Conservation (phyloP, 2,329 filamentous ascomycete genomes). For the Neonectria hederae region DNA sequence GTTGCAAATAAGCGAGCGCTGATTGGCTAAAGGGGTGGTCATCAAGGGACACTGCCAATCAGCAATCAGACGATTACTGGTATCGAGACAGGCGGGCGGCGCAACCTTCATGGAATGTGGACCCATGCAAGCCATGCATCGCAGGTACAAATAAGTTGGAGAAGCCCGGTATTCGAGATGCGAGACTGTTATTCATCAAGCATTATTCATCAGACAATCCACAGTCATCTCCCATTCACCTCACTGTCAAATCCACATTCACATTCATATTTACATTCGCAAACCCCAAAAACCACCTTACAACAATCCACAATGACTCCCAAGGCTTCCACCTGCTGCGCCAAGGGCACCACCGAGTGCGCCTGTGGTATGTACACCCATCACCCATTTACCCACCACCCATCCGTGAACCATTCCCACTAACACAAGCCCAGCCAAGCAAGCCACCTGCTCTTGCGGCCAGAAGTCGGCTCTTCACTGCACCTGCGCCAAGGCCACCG, state of each 20-base stretch:
- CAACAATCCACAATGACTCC: conserved; percentile 46
- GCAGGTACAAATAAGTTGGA: conserved; percentile 40
- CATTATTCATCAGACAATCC: conserved; percentile 1
- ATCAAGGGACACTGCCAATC: background rate
- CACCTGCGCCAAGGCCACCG: conserved; percentile 78
- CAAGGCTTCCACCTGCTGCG: conserved; percentile 63
- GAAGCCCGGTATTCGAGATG: conserved; percentile 12
- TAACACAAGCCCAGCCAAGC: conserved; percentile 58
- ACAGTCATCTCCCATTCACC: background rate
- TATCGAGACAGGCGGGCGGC: background rate
- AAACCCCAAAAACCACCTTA: conserved; percentile 28
- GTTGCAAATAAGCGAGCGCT: conserved; percentile 40
- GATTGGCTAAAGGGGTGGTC: conserved; percentile 15
- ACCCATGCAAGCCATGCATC: background rate
- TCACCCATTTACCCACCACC: background rate
- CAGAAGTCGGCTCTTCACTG: conserved; percentile 88
- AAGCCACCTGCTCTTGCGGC: conserved; percentile 87
- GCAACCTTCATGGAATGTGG: conserved; percentile 30
- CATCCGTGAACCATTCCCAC: background rate
- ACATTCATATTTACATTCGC: background rate
- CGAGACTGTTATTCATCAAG: background rate
- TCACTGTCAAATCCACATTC: no score
- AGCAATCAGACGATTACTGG: conserved; percentile 25
- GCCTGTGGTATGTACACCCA: conserved; percentile 62
- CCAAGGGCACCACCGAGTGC: conserved; percentile 62